Percentiles rank a stretch among this genome's conserved stretches.
These are phyloP conservation scores for Claviceps sp. DNA, from an alignment of 2,329 filamentous ascomycete genomes.

Conservation along the genomic window DNA sequence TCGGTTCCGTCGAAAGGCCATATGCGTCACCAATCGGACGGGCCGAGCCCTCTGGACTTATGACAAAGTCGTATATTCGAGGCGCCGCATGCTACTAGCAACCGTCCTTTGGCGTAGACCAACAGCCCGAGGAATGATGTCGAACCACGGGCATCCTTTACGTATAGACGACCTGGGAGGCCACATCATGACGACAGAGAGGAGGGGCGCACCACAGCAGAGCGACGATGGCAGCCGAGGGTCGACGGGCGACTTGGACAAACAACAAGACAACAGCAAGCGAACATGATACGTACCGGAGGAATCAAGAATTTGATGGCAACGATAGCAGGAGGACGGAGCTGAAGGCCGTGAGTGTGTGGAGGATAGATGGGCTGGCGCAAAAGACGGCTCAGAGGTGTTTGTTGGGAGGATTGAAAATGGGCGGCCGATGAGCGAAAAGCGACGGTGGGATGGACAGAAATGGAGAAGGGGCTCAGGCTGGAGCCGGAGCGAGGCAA, in stretches of 20 bases:
- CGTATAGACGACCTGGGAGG: not conserved
- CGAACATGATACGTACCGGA: conserved; percentile 5
- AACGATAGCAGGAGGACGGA: not conserved
- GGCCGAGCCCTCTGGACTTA: not conserved
- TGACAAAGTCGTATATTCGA: not conserved
- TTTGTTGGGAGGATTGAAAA: conserved; percentile 16
- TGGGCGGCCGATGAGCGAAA: conserved; percentile 20
- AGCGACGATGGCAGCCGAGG: conserved; percentile 7
- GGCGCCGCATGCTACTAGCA: not conserved
- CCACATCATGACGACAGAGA: conserved; percentile 26
- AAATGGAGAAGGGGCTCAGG: conserved; percentile 19
- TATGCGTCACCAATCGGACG: conserved; percentile 1
- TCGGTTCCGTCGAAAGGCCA: not conserved
- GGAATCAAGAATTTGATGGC: not conserved
- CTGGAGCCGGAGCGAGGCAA: conserved; percentile 10
- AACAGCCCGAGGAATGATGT: not conserved
- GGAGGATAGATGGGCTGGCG: conserved; percentile 10
- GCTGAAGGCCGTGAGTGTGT: conserved; percentile 4
- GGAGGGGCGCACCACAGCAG: conserved; percentile 13
- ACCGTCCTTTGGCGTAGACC: not conserved
- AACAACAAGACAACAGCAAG: conserved; percentile 5
- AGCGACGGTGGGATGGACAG: conserved; percentile 14
- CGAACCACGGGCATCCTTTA: not conserved
- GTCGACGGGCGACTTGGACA: not conserved
- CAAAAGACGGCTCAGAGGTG: conserved; percentile 4